Evolutionary conservation across 2,329 filamentous ascomycete species (phyloP), one percentile per base, ranked within the genome.

Genomic region (Periconia sp.): DNA sequence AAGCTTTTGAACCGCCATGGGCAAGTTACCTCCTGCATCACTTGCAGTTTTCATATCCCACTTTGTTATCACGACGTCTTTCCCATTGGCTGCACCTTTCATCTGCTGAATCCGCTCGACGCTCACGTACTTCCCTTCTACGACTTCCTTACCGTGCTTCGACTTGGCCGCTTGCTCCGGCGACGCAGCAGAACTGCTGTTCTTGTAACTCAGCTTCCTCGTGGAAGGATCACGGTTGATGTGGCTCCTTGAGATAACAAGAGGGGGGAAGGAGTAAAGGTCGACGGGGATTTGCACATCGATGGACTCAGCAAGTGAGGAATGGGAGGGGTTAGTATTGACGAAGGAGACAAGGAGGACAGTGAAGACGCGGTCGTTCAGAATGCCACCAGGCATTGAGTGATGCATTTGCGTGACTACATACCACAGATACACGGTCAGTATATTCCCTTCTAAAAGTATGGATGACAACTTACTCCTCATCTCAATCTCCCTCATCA

Each of bases 1-100:
- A 68, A 83, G 63, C 56, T 84, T 85, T 77, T 92, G 89, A 60
- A 88, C 68, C 77, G 80, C 85, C 68, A 81, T 77, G 0, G 90
- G 90, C 52, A 92, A 64, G 27, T 81, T 71, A 0, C 90, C 90
- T 50, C 80, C 80, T 0, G 89, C 89, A 69, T 92, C 83, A 54
- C 85, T 88, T 11, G 86, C 82, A 10, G 89, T 92, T 9, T 85
- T 88, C 88, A 93, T 92, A 53, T 87, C 77, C 90, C 90, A 94
- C 71, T 88, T 85, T 47, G 64, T 63, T 20, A 37, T 11, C 11
- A 37, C 15, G 15, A 23, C 42, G 14, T 23, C 42, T n/a, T 31
- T 47, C 18, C 23, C 54, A 18, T 19, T 20, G 42, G 9, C 18
- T 18, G 33, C 54, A 18, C 20, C 19, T 40, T 15, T 15, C 20